Conservation (phyloP, 2,329 filamentous ascomycete species). For the Colletotrichum echinochloae region DNA sequence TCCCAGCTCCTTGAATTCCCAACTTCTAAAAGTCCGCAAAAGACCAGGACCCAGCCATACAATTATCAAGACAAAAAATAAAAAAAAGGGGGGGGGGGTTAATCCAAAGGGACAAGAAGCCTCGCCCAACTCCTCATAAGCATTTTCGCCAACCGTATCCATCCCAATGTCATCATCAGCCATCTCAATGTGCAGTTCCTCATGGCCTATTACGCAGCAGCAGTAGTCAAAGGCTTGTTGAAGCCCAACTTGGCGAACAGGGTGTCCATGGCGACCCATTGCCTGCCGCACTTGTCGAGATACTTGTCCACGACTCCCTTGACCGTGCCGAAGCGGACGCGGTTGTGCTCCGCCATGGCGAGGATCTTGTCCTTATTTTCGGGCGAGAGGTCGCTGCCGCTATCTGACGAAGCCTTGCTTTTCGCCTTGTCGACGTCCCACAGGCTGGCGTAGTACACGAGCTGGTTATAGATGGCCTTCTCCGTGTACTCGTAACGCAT, state of each 20-base stretch:
- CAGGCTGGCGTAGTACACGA: constrained; percentile 85
- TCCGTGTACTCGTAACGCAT: constrained; percentile 92
- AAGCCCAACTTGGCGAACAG: constrained; percentile 80
- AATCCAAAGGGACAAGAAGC: not conserved
- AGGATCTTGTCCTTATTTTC: constrained; percentile 72
- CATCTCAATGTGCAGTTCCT: not conserved
- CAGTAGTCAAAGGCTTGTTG: constrained; percentile 46
- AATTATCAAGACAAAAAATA: not conserved
- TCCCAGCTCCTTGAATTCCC: constrained; percentile 12
- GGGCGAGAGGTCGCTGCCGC: constrained; percentile 52
- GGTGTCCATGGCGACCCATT: constrained; percentile 94
- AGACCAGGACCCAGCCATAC: not conserved
- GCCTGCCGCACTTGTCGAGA: constrained; percentile 87
- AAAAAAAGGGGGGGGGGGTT: no score
- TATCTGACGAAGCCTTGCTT: constrained; percentile 53
- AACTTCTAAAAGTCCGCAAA: not conserved
- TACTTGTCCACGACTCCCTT: constrained; percentile 84
- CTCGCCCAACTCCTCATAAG: constrained; percentile 3
- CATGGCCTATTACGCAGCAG: constrained; percentile 3
- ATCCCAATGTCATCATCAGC: constrained; percentile 17
- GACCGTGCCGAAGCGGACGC: constrained; percentile 79
- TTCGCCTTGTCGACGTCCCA: constrained; percentile 92
- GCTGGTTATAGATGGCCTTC: constrained; percentile 93
- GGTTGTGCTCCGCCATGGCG: constrained; percentile 85
- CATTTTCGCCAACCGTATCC: not conserved